Evolutionary conservation across 768 basidiomycete genomes (phyloP).

Genomic region (Mycena indigotica): DNA sequence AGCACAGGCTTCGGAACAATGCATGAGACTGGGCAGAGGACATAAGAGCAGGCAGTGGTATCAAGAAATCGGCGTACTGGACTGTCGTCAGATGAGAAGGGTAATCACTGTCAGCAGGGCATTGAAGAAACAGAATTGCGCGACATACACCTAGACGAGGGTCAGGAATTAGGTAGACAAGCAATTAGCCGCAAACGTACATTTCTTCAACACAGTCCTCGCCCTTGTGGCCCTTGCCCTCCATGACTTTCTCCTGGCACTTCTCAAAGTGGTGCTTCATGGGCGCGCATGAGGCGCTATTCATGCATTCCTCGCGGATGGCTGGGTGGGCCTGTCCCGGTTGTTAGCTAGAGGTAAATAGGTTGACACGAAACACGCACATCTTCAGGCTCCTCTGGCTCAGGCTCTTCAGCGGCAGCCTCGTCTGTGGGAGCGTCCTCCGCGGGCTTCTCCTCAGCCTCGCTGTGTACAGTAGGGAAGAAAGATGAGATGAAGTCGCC

Average conservation of each 20-base stretch:
- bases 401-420: not conserved
- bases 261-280: constrained; percentile 84
- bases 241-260: constrained; percentile 84
- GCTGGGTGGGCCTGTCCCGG: constrained; percentile 59
- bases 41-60: constrained; percentile 13
- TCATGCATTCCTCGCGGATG: constrained; percentile 76
- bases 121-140: constrained; percentile 13
- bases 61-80: constrained; percentile 58
- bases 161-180: constrained; percentile 20
- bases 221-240: constrained; percentile 81
- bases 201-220: constrained; percentile 94
- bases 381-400: not conserved
- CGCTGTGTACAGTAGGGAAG: not conserved
- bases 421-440: not conserved
- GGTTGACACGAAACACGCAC: not conserved
- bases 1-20: constrained; percentile 62
- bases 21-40: constrained; percentile 70
- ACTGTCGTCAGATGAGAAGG: constrained; percentile 35
- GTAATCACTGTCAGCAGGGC: constrained; percentile 4
- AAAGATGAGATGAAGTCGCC: not conserved
- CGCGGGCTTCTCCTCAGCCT: not conserved
- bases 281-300: constrained; percentile 63
- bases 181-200: constrained; percentile 48
- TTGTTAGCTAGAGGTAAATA: not conserved
- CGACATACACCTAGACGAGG: constrained; percentile 36